Conservation (phyloP, 139 green algal genomes). For the Picochlorum costavermella region DNA sequence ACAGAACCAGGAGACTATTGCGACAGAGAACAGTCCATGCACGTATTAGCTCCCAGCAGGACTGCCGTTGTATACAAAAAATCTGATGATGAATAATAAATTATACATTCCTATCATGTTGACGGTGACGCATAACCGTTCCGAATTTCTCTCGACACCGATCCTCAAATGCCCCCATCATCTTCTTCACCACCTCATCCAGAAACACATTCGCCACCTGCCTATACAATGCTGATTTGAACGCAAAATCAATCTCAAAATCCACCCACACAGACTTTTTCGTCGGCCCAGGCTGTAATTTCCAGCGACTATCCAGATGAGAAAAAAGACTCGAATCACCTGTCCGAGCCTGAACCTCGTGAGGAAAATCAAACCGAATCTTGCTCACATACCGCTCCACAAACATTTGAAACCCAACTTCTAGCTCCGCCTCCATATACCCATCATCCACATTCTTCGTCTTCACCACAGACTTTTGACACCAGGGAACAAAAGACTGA, state of each 20-base stretch:
- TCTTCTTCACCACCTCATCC: conserved; percentile 71
- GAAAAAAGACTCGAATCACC: conserved; percentile 70
- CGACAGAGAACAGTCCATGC: conserved; percentile 39
- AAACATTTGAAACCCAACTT: conserved; percentile 86
- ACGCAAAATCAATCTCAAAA: conserved; percentile 84
- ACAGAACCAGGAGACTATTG: conserved; percentile 37
- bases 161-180: conserved; percentile 81
- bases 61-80: conserved; percentile 52
- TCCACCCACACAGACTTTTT: conserved; percentile 55
- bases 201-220: conserved; percentile 60
- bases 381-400: conserved; percentile 67
- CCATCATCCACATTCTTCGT: conserved; percentile 2
- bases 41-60: conserved; percentile 47
- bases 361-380: conserved; percentile 47
- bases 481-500: conserved; percentile 86
- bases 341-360: conserved; percentile 42
- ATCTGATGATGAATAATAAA: conserved; percentile 11
- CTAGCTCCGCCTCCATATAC: conserved; percentile 84
- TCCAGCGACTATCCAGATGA: conserved; percentile 73
- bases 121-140: background rate
- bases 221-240: conserved; percentile 72
- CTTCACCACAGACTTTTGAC: conserved; percentile 44
- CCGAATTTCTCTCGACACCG: conserved; percentile 1
- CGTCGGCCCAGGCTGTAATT: conserved; percentile 56
- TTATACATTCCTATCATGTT: background rate